These are phyloP conservation scores for Ophiostoma himal-ulmi DNA, from an alignment of 2,329 filamentous ascomycete species.

Conservation along the genomic window DNA sequence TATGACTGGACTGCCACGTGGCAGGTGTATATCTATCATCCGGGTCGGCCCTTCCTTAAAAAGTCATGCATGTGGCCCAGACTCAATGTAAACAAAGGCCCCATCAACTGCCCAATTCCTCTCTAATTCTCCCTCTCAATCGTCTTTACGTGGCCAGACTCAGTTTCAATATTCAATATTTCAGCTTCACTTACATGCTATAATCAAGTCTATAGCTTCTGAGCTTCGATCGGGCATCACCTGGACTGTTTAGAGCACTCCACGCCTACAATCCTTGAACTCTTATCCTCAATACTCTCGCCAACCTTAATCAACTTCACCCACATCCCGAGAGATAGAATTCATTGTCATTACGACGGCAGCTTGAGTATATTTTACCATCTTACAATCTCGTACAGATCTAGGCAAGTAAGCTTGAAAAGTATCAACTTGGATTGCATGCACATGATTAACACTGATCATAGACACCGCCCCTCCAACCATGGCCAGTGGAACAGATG, in stretches of 20 bases:
- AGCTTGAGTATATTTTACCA: neutral
- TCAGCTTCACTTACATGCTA: neutral
- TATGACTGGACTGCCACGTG: neutral
- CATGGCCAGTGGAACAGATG: neutral
- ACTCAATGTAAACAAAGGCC: conserved; percentile 2
- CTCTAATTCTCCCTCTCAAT: neutral
- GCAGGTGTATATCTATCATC: neutral
- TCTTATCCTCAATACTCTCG: neutral
- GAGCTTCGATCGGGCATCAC: neutral
- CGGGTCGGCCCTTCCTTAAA: neutral
- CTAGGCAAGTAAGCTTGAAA: neutral
- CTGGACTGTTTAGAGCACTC: conserved; percentile 13
- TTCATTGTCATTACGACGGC: neutral
- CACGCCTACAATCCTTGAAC: neutral
- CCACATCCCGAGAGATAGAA: neutral
- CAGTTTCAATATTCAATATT: neutral
- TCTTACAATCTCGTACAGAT: neutral
- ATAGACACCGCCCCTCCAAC: neutral
- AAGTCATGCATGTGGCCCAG: neutral
- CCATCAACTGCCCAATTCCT: neutral
- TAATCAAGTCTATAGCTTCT: neutral
- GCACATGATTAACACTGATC: neutral
- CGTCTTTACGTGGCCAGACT: neutral
- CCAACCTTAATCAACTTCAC: neutral
- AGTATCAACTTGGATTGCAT: neutral